Evolutionary conservation across 805 yeast genomes (phyloP).

Genomic region (Saturnispora halmiae): DNA sequence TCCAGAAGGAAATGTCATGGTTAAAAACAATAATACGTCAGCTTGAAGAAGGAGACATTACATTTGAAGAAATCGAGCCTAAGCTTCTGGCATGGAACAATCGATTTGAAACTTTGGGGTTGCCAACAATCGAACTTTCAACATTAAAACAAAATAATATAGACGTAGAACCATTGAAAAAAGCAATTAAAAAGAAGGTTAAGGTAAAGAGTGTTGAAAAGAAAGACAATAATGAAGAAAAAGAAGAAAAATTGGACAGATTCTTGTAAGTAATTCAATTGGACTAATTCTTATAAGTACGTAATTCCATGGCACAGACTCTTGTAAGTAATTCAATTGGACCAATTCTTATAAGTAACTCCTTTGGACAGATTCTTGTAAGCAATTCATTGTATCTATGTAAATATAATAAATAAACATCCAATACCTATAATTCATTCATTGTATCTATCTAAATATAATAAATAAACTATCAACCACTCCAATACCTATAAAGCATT

Average conservation of each 20-base stretch:
- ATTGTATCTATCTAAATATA: not conserved
- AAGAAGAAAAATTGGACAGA: constrained; percentile 13
- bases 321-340: too few relatives aligned
- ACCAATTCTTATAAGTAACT: constrained; percentile 14
- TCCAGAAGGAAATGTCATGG: constrained; percentile 31
- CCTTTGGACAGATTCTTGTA: too few relatives aligned
- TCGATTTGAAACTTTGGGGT: constrained; percentile 28
- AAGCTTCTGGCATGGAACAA: constrained; percentile 35
- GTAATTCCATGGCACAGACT: too few relatives aligned
- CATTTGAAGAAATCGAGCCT: constrained; percentile 31
- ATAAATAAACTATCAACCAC: constrained; percentile 30
- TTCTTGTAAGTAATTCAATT: constrained; percentile 14
- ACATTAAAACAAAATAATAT: not conserved
- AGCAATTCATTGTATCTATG: too few relatives aligned
- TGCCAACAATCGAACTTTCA: constrained; percentile 16
- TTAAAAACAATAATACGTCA: constrained; percentile 21
- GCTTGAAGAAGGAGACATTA: constrained; percentile 18
- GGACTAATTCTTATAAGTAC: too few relatives aligned
- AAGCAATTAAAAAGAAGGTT: constrained; percentile 11
- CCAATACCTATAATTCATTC: too few relatives aligned
- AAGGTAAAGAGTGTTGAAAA: too few relatives aligned
- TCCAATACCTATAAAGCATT: constrained; percentile 57
- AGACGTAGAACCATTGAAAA: constrained; percentile 1
- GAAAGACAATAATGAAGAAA: too few relatives aligned
- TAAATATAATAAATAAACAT: not conserved